A percentile compares a stretch with the other conserved stretches of the same genome.
These are phyloP conservation scores for Apiotrichum sp. DNA, from an alignment of 1,284 basidiomycete genomes.

Conservation along the genomic window DNA sequence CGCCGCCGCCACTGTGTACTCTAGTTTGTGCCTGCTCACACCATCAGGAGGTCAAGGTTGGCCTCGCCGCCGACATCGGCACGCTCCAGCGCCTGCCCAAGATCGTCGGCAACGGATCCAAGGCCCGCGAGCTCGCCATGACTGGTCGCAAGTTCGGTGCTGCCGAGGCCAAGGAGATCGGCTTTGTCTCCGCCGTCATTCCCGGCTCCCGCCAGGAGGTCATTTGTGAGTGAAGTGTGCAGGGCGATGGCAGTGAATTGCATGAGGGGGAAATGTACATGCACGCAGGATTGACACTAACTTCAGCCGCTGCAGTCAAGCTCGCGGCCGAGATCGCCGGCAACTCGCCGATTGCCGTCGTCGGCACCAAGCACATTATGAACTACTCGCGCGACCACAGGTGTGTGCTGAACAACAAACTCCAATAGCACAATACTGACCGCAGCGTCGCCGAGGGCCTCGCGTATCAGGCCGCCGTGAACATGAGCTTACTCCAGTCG, in stretches of 20 bases:
- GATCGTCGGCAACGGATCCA: slow-evolving; percentile 69
- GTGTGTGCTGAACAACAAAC: not conserved
- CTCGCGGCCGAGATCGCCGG: slow-evolving; percentile 33
- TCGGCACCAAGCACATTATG: slow-evolving; percentile 71
- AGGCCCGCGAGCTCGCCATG: slow-evolving; percentile 72
- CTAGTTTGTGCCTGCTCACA: not conserved
- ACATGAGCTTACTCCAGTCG: slow-evolving; percentile 42
- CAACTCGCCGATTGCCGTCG: slow-evolving; percentile 76
- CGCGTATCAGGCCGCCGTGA: slow-evolving; percentile 70
- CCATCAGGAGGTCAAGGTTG: slow-evolving; percentile 77
- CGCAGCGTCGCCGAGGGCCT: slow-evolving; percentile 69
- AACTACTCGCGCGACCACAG: slow-evolving; percentile 26
- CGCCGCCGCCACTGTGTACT: not conserved
- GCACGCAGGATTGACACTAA: not conserved
- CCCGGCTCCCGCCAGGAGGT: slow-evolving; percentile 58
- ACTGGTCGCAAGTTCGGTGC: slow-evolving; percentile 69
- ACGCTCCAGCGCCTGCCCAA: slow-evolving; percentile 80
- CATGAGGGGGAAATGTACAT: not conserved
- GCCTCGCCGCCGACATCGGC: slow-evolving; percentile 84
- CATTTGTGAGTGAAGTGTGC: slow-evolving; percentile 26
- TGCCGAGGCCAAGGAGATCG: slow-evolving; percentile 63
- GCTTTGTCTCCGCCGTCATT: slow-evolving; percentile 71
- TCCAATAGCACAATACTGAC: not conserved
- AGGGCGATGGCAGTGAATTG: too few relatives aligned
- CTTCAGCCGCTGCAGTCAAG: slow-evolving; percentile 55